Evolutionary conservation across 331 rosid genomes (phyloP).

Genomic region (Spiraea crenata): DNA sequence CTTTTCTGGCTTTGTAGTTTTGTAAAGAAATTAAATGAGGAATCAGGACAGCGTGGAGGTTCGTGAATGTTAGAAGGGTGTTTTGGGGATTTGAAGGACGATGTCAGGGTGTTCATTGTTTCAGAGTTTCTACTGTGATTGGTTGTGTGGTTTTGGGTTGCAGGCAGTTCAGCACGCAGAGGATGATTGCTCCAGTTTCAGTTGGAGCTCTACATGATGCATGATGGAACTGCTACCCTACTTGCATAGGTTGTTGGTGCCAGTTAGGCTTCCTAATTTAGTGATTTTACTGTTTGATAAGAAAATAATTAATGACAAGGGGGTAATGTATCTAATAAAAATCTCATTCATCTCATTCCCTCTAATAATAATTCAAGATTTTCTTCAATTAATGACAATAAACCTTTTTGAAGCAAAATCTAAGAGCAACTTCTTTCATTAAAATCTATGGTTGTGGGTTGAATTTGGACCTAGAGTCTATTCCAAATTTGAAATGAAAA

Average conservation of each 20-base stretch:
- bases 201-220: neutral
- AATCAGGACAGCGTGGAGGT: conserved; percentile 21
- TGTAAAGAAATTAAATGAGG: neutral
- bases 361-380: neutral
- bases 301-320: no score
- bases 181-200: neutral
- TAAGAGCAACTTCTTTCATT: neutral
- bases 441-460: no score
- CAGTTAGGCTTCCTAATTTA: conserved; percentile 2
- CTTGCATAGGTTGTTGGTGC: neutral
- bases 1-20: conserved; percentile 14
- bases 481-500: no score
- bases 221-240: conserved; percentile 14
- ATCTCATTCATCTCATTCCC: no score
- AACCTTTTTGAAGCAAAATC: no score
- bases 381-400: neutral
- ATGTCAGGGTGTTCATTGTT: neutral
- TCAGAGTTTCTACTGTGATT: neutral
- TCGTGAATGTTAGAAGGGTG: conserved; percentile 22
- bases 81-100: conserved; percentile 12
- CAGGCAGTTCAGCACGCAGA: neutral
- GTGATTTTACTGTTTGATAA: neutral
- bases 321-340: no score
- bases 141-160: neutral
- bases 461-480: no score